A percentile compares a stretch with the other conserved stretches of the same genome.
These are phyloP conservation scores for Ophiobolus disseminans DNA, from an alignment of 2,329 filamentous ascomycete species.

Conservation along the genomic window DNA sequence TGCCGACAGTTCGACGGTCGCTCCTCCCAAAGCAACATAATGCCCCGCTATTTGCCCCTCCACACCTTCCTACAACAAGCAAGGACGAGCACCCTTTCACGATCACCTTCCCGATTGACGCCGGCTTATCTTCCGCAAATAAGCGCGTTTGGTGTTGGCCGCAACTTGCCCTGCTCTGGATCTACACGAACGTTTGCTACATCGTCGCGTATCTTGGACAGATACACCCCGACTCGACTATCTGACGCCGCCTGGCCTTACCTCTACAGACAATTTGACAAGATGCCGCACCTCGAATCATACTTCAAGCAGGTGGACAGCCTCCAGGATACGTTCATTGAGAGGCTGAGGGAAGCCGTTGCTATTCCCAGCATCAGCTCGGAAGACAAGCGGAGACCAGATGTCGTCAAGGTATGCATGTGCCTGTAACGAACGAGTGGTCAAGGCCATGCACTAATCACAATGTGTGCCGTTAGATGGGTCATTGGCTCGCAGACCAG, in stretches of 20 bases:
- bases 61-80: conserved; percentile 24
- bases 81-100: conserved; percentile 21
- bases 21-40: conserved; percentile 8
- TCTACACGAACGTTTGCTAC: conserved; percentile 12
- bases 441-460: conserved; percentile 4
- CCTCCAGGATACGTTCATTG: conserved; percentile 82
- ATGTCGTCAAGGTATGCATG: conserved; percentile 76
- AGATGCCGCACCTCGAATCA: conserved; percentile 89
- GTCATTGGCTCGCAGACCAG: conserved; percentile 84
- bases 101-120: conserved; percentile 41
- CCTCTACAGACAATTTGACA: conserved; percentile 54
- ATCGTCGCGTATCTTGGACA: conserved; percentile 16
- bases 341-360: conserved; percentile 87
- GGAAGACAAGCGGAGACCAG: conserved; percentile 83
- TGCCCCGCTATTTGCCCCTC: conserved; percentile 33
- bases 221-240: conserved; percentile 27
- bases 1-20: conserved; percentile 8
- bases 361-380: conserved; percentile 96
- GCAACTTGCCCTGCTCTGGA: conserved; percentile 19
- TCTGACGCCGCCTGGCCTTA: conserved; percentile 53
- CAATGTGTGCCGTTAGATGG: too few relatives aligned
- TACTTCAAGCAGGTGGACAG: conserved; percentile 93
- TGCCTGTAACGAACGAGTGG: background rate
- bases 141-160: conserved; percentile 31
- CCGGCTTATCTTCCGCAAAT: conserved; percentile 36